Evolutionary conservation across 2,329 filamentous ascomycete species (phyloP).

Genomic region (Oidium heveae): DNA sequence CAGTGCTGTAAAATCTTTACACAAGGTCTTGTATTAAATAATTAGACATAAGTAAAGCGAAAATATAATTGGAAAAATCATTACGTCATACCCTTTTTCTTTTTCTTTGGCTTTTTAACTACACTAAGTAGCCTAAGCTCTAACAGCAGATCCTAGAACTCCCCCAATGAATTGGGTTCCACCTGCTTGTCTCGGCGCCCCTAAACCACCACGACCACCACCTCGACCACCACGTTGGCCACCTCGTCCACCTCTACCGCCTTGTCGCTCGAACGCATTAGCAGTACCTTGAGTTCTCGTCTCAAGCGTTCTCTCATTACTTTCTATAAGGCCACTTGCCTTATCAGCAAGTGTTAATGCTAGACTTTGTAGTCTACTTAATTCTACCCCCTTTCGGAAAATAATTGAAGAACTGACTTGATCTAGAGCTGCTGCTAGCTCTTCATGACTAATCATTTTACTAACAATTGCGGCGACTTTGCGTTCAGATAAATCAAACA

Average conservation of each 20-base stretch:
- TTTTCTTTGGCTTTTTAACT: background rate
- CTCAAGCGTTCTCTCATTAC: constrained; percentile 91
- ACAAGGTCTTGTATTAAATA: too few relatives aligned
- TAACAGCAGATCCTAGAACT: constrained; percentile 44
- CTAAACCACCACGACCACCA: constrained; percentile 29
- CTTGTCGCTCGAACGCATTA: constrained; percentile 86
- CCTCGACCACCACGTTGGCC: constrained; percentile 40
- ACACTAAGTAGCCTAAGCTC: constrained; percentile 20
- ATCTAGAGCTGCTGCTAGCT: constrained; percentile 84
- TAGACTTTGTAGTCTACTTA: constrained; percentile 83
- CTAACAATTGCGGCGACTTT: constrained; percentile 91
- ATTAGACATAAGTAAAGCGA: too few relatives aligned
- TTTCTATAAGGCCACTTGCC: constrained; percentile 84
- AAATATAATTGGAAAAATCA: too few relatives aligned
- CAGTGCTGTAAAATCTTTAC: too few relatives aligned
- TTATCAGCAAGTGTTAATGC: constrained; percentile 89
- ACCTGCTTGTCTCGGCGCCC: constrained; percentile 27
- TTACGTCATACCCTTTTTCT: too few relatives aligned
- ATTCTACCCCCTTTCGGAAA: constrained; percentile 97
- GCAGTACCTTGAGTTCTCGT: constrained; percentile 88
- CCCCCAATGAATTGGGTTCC: constrained; percentile 65
- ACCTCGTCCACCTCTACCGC: constrained; percentile 46
- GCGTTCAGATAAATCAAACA: constrained; percentile 82
- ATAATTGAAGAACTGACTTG: constrained; percentile 94
- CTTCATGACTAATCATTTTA: constrained; percentile 99